Conservation (phyloP, 306 rosid species). For the Aeschynomene evenia region DNA sequence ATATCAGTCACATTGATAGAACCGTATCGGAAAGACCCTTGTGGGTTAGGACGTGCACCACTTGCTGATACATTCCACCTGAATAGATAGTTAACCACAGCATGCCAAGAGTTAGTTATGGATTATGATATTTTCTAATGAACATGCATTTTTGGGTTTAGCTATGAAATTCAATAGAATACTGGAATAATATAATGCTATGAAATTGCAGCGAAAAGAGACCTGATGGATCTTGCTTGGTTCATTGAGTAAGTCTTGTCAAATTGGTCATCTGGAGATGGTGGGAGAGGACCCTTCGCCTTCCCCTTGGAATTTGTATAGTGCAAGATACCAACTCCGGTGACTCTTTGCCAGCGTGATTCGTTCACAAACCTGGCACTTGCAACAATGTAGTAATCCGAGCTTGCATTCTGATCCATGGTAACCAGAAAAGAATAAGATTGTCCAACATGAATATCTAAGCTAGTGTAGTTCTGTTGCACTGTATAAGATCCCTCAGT, state of each 20-base stretch:
- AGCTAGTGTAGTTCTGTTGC: conserved; percentile 88
- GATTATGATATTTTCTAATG: no score
- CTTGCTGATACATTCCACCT: conserved; percentile 99
- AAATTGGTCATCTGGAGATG: conserved; percentile 69
- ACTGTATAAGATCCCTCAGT: conserved; percentile 93
- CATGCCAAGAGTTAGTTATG: conserved; percentile 26
- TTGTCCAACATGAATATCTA: conserved; percentile 95
- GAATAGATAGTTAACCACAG: conserved; percentile 33
- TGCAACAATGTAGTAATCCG: conserved; percentile 92
- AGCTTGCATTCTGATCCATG: conserved; percentile 89
- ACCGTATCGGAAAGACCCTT: conserved; percentile 94
- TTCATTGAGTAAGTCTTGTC: conserved; percentile 98
- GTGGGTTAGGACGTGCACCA: conserved; percentile 99
- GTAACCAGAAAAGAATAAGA: conserved; percentile 88
- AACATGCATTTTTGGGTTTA: background rate
- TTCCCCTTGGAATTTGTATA: conserved; percentile 92
- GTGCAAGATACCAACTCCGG: conserved; percentile 88
- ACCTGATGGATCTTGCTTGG: conserved; percentile 99
- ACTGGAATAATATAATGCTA: background rate
- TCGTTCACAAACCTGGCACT: conserved; percentile 92
- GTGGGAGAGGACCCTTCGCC: conserved; percentile 87
- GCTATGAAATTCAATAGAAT: background rate
- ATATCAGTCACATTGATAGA: conserved; percentile 91
- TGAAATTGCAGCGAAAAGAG: conserved; percentile 13
- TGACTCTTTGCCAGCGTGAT: conserved; percentile 77